Evolutionary conservation across 2,329 filamentous ascomycete genomes (phyloP).

Genomic region (Lachnellula cervina): DNA sequence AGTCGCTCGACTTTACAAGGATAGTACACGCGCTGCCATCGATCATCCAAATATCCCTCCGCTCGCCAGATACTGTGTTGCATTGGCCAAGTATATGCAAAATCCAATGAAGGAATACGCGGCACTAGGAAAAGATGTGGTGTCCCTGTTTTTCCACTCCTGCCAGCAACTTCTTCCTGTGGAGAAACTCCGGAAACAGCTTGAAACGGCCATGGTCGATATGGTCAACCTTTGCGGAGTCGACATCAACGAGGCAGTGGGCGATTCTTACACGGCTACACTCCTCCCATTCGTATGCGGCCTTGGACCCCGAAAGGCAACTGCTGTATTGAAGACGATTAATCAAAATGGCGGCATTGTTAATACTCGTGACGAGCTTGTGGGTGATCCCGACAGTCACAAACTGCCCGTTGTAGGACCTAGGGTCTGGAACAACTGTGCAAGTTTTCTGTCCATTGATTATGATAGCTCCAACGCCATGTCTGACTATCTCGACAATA

Average conservation of each 20-base stretch:
- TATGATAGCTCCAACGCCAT: slow-evolving; percentile 78
- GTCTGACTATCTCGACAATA: slow-evolving; percentile 92
- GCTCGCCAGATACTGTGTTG: slow-evolving; percentile 83
- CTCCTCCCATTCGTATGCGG: slow-evolving; percentile 88
- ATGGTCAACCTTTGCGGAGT: slow-evolving; percentile 97
- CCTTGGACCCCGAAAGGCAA: slow-evolving; percentile 86
- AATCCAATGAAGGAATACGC: slow-evolving; percentile 97
- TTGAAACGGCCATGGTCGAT: slow-evolving; percentile 97
- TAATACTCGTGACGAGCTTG: slow-evolving; percentile 76
- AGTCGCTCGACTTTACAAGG: slow-evolving; percentile 92
- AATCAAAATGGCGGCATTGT: slow-evolving; percentile 86
- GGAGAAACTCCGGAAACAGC: slow-evolving; percentile 77
- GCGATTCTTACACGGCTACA: slow-evolving; percentile 76
- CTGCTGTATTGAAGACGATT: slow-evolving; percentile 79
- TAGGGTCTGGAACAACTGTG: slow-evolving; percentile 93
- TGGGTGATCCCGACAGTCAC: slow-evolving; percentile 79
- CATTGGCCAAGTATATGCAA: slow-evolving; percentile 85
- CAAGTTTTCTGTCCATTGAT: slow-evolving; percentile 87
- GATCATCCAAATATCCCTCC: slow-evolving; percentile 79
- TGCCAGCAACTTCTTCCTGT: slow-evolving; percentile 84
- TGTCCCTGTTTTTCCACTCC: slow-evolving; percentile 81
- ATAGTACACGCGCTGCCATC: slow-evolving; percentile 69
- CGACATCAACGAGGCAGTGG: slow-evolving; percentile 87
- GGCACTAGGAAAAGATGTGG: slow-evolving; percentile 80
- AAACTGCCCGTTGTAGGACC: slow-evolving; percentile 77